Base-by-base conservation (phyloP, 2,329 filamentous ascomycete species). In the Monosporascus sp. region DNA sequence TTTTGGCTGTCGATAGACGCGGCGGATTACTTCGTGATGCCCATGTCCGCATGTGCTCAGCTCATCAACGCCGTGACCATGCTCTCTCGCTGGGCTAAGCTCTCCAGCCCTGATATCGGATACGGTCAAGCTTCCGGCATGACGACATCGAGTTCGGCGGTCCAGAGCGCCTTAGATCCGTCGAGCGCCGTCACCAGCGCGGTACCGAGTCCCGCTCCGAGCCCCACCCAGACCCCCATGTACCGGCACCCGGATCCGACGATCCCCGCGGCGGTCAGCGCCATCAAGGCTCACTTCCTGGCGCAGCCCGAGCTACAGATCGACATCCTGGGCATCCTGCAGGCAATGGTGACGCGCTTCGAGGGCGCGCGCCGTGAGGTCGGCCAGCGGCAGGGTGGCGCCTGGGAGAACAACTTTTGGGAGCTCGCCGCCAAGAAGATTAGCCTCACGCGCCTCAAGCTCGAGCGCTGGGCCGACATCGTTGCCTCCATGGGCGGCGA, bases 31-130 rank as follows among this genome's bases (percentile, higher is more conserved):
- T 74, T 75, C 53, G 68, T 72, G 31, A 67, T 80, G 24, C 77
- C 80, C 0, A 73, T 80, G 8, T 67, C 74, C 0, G 60, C 72
- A 0, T 75, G 70, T 36, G 65, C 72, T 1, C 75, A 81, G 50
- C 64, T 81, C 0, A 72, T 80, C 3, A 78, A 80, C 50, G 74
- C 72, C n/a, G 64, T 78, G 43, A 76, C 71, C 5, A 77, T 79
- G 71, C 68, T 81, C 0, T 72, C 75, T 1, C 71, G 78, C 7
- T 81, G 77, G 77, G 73, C 75, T 5, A 77, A 77, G 44, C 67
- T 79, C 0, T 67, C 75, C 0, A 71, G 70, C 0, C 72, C 72
- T 0, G 70, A 70, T 22, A 38, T 46, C 17, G 52, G 48, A 39
- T 48, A 51, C 36, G 37, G 41, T 3, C 48, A 53, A 20, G 31